A percentile compares a stretch with the other conserved stretches of the same genome.
These are phyloP conservation scores for Debaryomyces psychrophilus DNA, from an alignment of 1,139 yeast genomes.

Conservation along the genomic window DNA sequence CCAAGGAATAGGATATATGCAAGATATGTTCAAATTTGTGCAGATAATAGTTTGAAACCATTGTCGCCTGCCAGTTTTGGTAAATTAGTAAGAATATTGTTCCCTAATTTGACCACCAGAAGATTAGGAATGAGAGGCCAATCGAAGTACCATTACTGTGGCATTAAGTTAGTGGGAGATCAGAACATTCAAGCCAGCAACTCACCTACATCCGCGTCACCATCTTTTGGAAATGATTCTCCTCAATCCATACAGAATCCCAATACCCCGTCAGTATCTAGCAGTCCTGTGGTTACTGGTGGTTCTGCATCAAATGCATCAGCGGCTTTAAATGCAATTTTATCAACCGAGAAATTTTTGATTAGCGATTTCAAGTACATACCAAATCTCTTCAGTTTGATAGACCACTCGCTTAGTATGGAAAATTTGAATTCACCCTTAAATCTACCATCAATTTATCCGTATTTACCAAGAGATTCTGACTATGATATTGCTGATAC, in stretches of 20 bases:
- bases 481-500: constrained; percentile 67
- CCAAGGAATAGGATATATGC: constrained; percentile 86
- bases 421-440: constrained; percentile 36
- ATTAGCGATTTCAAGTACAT: constrained; percentile 32
- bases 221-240: constrained; percentile 19
- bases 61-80: constrained; percentile 89
- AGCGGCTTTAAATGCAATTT: constrained; percentile 11
- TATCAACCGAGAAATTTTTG: constrained; percentile 12
- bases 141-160: constrained; percentile 90
- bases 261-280: constrained; percentile 32
- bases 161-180: constrained; percentile 66
- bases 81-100: constrained; percentile 71
- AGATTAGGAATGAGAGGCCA: constrained; percentile 89
- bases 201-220: constrained; percentile 30
- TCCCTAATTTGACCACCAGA: constrained; percentile 77
- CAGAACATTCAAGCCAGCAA: constrained; percentile 27
- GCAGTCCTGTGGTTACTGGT: constrained; percentile 22
- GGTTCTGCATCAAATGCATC: constrained; percentile 17
- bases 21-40: constrained; percentile 74
- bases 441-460: constrained; percentile 55
- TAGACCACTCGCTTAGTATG: constrained; percentile 26
- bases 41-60: constrained; percentile 66
- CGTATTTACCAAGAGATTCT: constrained; percentile 50
- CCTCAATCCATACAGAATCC: constrained; percentile 22
- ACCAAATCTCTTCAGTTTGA: constrained; percentile 39